Percentiles rank a stretch among this genome's conserved stretches.
These are phyloP conservation scores for Talaromyces thailandensis DNA, from an alignment of 495 filamentous ascomycete genomes.

Conservation along the genomic window DNA sequence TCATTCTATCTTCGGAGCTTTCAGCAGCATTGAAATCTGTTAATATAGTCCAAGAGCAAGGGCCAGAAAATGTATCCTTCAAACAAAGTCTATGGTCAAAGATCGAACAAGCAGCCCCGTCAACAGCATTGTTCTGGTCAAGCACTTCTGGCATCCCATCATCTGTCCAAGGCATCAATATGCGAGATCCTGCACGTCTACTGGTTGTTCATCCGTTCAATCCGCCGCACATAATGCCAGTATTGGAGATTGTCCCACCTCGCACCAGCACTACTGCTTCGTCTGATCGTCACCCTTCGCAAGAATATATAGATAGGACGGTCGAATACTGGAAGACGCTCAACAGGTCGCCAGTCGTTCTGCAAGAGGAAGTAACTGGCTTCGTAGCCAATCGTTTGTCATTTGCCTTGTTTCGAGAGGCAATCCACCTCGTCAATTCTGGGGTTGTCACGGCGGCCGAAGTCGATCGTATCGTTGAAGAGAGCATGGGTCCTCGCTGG, in stretches of 20 bases:
- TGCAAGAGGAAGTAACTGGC: constrained; percentile 46
- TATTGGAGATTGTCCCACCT: constrained; percentile 49
- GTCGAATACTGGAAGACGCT: constrained; percentile 37
- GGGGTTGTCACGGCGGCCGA: constrained; percentile 36
- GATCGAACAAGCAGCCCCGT: constrained; percentile 28
- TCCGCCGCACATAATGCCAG: constrained; percentile 54
- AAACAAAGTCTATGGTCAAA: constrained; percentile 44
- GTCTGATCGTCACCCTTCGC: constrained; percentile 22
- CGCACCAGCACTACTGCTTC: not conserved
- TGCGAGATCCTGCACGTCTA: constrained; percentile 35
- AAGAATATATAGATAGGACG: constrained; percentile 31
- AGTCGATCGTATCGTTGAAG: constrained; percentile 36
- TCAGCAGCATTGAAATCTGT: constrained; percentile 32
- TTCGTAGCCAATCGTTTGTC: constrained; percentile 44
- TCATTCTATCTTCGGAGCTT: constrained; percentile 28
- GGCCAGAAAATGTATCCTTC: constrained; percentile 42
- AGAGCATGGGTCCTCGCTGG: constrained; percentile 48
- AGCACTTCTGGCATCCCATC: constrained; percentile 49
- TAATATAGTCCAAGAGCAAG: constrained; percentile 49
- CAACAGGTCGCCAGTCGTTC: constrained; percentile 40
- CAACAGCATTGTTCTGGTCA: constrained; percentile 42
- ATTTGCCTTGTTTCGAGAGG: constrained; percentile 36
- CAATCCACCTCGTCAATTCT: constrained; percentile 37
- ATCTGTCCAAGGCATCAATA: constrained; percentile 27
- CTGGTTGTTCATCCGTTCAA: constrained; percentile 55